A percentile compares a stretch with the other conserved stretches of the same genome.
Evolutionary conservation across 352 stramenopile genomes (phyloP).

Genomic region (Globisporangium middletonii): DNA sequence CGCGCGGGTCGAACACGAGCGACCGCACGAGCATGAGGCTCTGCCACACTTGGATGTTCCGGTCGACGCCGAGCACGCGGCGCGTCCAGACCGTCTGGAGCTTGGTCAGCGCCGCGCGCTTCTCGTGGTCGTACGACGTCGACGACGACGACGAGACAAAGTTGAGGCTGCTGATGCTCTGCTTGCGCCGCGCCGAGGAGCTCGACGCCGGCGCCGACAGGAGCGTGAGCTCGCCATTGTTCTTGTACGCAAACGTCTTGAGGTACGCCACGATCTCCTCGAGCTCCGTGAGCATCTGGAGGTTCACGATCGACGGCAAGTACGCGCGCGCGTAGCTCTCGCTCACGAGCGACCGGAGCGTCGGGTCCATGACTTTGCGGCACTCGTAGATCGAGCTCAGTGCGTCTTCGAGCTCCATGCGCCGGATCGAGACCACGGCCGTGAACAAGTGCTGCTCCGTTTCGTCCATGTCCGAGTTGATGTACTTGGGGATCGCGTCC

Average conservation of each 20-base stretch:
- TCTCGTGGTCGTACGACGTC: slow-evolving; percentile 68
- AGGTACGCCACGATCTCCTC: slow-evolving; percentile 87
- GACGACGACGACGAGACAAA: slow-evolving; percentile 72
- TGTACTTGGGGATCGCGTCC: slow-evolving; percentile 79
- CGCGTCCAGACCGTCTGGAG: slow-evolving; percentile 80
- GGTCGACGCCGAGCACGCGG: slow-evolving; percentile 92
- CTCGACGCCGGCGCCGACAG: slow-evolving; percentile 37
- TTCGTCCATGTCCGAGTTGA: slow-evolving; percentile 86
- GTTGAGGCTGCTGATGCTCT: slow-evolving; percentile 78
- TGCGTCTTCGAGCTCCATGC: slow-evolving; percentile 91
- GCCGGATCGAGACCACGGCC: slow-evolving; percentile 92
- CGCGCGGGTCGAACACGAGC: slow-evolving; percentile 83
- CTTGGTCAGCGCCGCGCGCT: slow-evolving; percentile 62
- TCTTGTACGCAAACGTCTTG: slow-evolving; percentile 70
- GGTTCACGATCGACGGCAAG: slow-evolving; percentile 93
- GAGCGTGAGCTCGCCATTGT: slow-evolving; percentile 75
- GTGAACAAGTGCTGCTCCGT: slow-evolving; percentile 82
- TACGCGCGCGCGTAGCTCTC: slow-evolving; percentile 98
- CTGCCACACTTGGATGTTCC: slow-evolving; percentile 92
- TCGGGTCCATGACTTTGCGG: slow-evolving; percentile 93
- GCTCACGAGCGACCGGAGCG: slow-evolving; percentile 95
- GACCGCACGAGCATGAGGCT: slow-evolving; percentile 94
- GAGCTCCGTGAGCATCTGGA: slow-evolving; percentile 97
- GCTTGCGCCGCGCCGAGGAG: slow-evolving; percentile 40
- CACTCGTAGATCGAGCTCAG: slow-evolving; percentile 91